Evolutionary conservation across 2,329 filamentous ascomycete genomes (phyloP).

Genomic region (Trichoderma breve): DNA sequence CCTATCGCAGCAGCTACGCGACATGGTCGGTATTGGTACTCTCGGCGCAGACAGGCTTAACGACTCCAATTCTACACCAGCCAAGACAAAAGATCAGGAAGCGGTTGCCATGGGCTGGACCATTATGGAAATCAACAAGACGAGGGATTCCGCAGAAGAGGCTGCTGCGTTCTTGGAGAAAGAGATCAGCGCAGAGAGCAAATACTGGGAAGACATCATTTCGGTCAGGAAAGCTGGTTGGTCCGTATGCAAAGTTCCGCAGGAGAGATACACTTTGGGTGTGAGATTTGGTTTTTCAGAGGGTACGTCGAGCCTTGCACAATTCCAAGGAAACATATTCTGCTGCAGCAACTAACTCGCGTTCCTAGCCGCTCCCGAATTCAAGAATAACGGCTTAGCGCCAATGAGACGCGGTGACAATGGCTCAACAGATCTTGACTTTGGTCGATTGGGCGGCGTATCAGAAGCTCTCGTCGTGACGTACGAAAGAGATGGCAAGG

Average conservation of each 20-base stretch:
- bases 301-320: slow-evolving; percentile 39
- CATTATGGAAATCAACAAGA: slow-evolving; percentile 70
- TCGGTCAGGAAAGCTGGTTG: slow-evolving; percentile 80
- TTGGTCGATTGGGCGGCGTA: slow-evolving; percentile 50
- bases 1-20: slow-evolving; percentile 67
- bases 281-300: slow-evolving; percentile 90
- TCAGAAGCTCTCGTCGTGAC: slow-evolving; percentile 66
- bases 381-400: slow-evolving; percentile 71
- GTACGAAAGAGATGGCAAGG: slow-evolving; percentile 55
- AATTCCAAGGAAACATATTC: not conserved
- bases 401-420: slow-evolving; percentile 72
- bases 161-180: slow-evolving; percentile 70
- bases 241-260: slow-evolving; percentile 75
- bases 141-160: slow-evolving; percentile 69
- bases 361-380: slow-evolving; percentile 51
- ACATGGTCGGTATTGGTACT: slow-evolving; percentile 70
- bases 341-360: slow-evolving; percentile 27
- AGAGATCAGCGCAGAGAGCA: slow-evolving; percentile 76
- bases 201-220: slow-evolving; percentile 86
- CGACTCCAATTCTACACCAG: slow-evolving; percentile 56
- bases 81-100: slow-evolving; percentile 55
- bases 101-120: slow-evolving; percentile 68
- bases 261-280: slow-evolving; percentile 70
- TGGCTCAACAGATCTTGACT: slow-evolving; percentile 72
- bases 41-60: slow-evolving; percentile 66